These are phyloP conservation scores for Apiosordaria backusii DNA, from an alignment of 495 filamentous ascomycete species.

Conservation along the genomic window DNA sequence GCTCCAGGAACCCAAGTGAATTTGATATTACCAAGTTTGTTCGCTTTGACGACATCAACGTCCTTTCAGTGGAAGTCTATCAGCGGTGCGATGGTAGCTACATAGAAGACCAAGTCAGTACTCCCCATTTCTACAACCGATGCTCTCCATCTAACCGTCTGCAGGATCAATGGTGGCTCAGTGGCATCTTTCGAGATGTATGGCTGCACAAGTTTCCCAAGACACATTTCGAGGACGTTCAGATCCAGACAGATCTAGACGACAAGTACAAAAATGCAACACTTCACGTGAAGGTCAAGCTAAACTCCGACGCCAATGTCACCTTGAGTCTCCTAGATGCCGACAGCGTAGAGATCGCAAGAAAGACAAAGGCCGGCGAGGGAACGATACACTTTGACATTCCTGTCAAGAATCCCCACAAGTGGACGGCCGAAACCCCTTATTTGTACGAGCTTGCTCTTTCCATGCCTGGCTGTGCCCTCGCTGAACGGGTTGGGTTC, in stretches of 20 bases:
- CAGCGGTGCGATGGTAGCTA: slow-evolving; percentile 65
- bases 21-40: slow-evolving; percentile 59
- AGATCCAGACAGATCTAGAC: slow-evolving; percentile 54
- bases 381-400: slow-evolving; percentile 26
- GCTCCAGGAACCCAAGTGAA: slow-evolving; percentile 63
- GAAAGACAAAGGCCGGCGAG: slow-evolving; percentile 16
- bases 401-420: slow-evolving; percentile 43
- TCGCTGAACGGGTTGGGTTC: slow-evolving; percentile 58
- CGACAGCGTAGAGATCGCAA: slow-evolving; percentile 25
- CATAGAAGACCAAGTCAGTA: slow-evolving; percentile 59
- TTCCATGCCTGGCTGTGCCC: slow-evolving; percentile 35
- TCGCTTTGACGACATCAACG: slow-evolving; percentile 44
- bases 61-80: slow-evolving; percentile 61
- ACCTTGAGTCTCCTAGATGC: slow-evolving; percentile 36
- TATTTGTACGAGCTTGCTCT: slow-evolving; percentile 55
- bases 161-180: slow-evolving; percentile 55
- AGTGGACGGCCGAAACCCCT: slow-evolving; percentile 71
- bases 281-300: slow-evolving; percentile 46
- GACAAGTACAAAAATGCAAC: slow-evolving; percentile 52
- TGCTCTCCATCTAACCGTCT: not conserved
- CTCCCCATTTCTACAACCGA: not conserved
- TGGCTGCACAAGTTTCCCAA: slow-evolving; percentile 59
- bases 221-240: slow-evolving; percentile 56
- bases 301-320: slow-evolving; percentile 33
- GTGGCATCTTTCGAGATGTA: slow-evolving; percentile 70